phyloP scores from a whole-genome alignment of 140 eudicot species.

The Flaveria floridana region DNA sequence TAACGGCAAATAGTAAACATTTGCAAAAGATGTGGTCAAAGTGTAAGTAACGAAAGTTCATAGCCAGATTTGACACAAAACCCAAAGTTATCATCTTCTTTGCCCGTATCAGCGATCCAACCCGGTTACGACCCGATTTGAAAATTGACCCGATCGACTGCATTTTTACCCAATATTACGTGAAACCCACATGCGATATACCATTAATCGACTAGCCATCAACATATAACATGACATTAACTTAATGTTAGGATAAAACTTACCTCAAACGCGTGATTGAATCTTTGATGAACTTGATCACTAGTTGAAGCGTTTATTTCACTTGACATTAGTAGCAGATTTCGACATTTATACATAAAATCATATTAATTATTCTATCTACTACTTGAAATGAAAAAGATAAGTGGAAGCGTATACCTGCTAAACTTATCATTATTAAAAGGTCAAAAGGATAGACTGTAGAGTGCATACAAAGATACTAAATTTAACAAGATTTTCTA shows the following conservation, averaged over 20 bases:
- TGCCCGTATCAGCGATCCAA: neutral
- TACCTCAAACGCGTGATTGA: neutral
- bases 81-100: constrained; percentile 12
- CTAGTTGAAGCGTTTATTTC: neutral
- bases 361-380: neutral
- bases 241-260: neutral
- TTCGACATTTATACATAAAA: neutral
- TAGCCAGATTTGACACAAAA: neutral
- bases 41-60: constrained; percentile 4
- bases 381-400: neutral
- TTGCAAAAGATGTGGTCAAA: neutral
- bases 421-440: neutral
- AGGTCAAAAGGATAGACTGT: no score
- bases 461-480: no score
- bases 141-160: neutral
- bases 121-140: neutral
- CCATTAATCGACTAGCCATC: neutral
- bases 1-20: neutral
- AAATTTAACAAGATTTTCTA: no score
- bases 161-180: neutral
- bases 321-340: no score
- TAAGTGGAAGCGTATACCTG: neutral
- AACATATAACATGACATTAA: no score
- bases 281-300: neutral
- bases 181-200: neutral